Base-by-base conservation (phyloP, 2,329 filamentous ascomycete species). In the Chaetomium sp. region DNA sequence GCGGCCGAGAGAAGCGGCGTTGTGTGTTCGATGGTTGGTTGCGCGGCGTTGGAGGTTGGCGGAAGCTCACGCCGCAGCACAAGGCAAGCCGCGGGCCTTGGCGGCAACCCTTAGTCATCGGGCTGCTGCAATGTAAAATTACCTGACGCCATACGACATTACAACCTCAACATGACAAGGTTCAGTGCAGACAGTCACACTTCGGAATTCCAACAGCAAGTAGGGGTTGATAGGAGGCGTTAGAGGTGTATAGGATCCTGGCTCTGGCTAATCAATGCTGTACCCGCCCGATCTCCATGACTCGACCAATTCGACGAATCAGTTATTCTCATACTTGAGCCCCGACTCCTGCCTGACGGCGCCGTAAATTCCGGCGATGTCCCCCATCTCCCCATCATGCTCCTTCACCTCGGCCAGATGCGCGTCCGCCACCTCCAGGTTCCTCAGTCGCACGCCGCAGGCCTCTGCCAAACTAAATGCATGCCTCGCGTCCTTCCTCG, bases 321-420 rank as follows among this genome's bases (percentile, higher is more conserved):
- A 74, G 64, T 82, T 76, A 69, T 90, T 92, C 73, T 91, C 90
- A 77, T 88, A 96, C 62, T 86, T 83, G 71, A 97, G 76, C 0
- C 92, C 92, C 31, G 85, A 85, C 74, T 92, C 89, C 78, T 89
- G 80, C 71, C 93, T 85, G 62, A 90, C 87, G 2, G 89, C 89
- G 0, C 93, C 93, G 78, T 96, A 96, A 45, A 97, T 89, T 12
- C 85, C 89, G 2, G 91, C 89, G 74, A 96, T 86, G 76, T 97
- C 93, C 0, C 92, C 92, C 69, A 82, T 86, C 53, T 84, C 82
- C 0, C 91, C 92, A 56, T 72, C 73, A 58, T 92, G 73, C 64
- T 88, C 85, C 75, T 91, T 89, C 2, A 96, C 87, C 63, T 80
- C 78, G 62, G 82, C 82, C 71, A 97, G 76, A 75, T 95, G 90